Evolutionary conservation across 495 filamentous ascomycete genomes (phyloP).

Genomic region (Penicillium atrosanguineum): DNA sequence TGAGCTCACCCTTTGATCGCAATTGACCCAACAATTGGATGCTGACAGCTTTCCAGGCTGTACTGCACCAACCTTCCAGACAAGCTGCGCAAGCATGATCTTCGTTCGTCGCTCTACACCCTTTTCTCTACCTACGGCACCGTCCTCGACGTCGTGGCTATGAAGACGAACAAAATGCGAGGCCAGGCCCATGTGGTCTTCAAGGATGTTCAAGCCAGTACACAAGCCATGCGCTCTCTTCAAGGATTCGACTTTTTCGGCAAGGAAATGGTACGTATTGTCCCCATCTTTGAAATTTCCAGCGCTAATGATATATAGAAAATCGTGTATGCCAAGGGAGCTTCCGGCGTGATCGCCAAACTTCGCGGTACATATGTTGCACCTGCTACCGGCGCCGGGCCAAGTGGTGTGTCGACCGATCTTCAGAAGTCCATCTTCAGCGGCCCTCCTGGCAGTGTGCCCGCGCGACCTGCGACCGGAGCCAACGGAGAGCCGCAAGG

Average conservation of each 20-base stretch:
- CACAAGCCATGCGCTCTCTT: slow-evolving; percentile 83
- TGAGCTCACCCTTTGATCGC: slow-evolving; percentile 38
- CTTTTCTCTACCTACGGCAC: slow-evolving; percentile 92
- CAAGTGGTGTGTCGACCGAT: slow-evolving; percentile 63
- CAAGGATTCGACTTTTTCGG: slow-evolving; percentile 88
- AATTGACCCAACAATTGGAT: slow-evolving; percentile 9
- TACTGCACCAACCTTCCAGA: slow-evolving; percentile 83
- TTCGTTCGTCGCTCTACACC: slow-evolving; percentile 81
- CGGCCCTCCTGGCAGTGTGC: slow-evolving; percentile 53
- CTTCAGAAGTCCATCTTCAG: slow-evolving; percentile 81
- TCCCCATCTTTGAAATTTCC: not conserved
- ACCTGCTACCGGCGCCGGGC: slow-evolving; percentile 49
- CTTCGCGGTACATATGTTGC: slow-evolving; percentile 84
- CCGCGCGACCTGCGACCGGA: slow-evolving; percentile 39
- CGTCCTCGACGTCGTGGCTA: slow-evolving; percentile 88
- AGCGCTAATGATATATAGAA: slow-evolving; percentile 49
- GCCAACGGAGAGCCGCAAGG: slow-evolving; percentile 42
- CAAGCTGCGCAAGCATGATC: slow-evolving; percentile 81
- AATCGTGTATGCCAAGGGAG: slow-evolving; percentile 84
- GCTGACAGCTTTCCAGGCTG: slow-evolving; percentile 55
- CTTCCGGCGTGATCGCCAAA: slow-evolving; percentile 81
- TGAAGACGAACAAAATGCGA: slow-evolving; percentile 86
- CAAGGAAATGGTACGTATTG: slow-evolving; percentile 69
- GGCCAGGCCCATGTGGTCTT: slow-evolving; percentile 94
- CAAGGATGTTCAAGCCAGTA: slow-evolving; percentile 79